phyloP scores from a whole-genome alignment of 2,329 filamentous ascomycete genomes.

The Fusarium nygamai region DNA sequence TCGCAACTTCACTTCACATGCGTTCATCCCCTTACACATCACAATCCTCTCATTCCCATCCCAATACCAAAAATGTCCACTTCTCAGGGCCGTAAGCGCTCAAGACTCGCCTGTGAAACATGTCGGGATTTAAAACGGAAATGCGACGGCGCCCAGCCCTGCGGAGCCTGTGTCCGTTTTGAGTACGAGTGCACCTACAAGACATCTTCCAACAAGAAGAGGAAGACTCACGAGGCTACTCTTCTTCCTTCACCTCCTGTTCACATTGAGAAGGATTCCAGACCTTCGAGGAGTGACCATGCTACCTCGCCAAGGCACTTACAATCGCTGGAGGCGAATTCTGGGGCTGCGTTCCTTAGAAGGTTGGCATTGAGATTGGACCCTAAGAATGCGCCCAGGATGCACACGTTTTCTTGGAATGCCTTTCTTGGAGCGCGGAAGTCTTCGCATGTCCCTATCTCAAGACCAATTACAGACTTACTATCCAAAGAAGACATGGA shows the following conservation, averaged over 20 bases:
- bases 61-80: constrained; percentile 22
- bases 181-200: constrained; percentile 64
- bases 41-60: background rate
- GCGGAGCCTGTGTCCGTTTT: constrained; percentile 62
- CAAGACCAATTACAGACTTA: constrained; percentile 55
- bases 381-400: constrained; percentile 60
- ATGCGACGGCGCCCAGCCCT: constrained; percentile 64
- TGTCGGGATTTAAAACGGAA: constrained; percentile 66
- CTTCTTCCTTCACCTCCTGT: constrained; percentile 3
- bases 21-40: background rate
- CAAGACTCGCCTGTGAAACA: constrained; percentile 58
- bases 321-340: constrained; percentile 64
- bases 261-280: background rate
- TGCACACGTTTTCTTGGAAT: constrained; percentile 68
- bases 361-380: constrained; percentile 63
- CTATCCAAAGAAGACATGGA: constrained; percentile 60
- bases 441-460: constrained; percentile 30
- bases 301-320: constrained; percentile 41
- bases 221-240: constrained; percentile 3
- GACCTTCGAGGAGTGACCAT: background rate
- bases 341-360: constrained; percentile 65
- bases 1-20: background rate
- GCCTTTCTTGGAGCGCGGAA: constrained; percentile 45
- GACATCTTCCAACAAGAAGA: constrained; percentile 23
- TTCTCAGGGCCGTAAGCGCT: constrained; percentile 47